phyloP scores from a whole-genome alignment of 176 grass and related monocot genomes.

The Metroxylon sagu region DNA sequence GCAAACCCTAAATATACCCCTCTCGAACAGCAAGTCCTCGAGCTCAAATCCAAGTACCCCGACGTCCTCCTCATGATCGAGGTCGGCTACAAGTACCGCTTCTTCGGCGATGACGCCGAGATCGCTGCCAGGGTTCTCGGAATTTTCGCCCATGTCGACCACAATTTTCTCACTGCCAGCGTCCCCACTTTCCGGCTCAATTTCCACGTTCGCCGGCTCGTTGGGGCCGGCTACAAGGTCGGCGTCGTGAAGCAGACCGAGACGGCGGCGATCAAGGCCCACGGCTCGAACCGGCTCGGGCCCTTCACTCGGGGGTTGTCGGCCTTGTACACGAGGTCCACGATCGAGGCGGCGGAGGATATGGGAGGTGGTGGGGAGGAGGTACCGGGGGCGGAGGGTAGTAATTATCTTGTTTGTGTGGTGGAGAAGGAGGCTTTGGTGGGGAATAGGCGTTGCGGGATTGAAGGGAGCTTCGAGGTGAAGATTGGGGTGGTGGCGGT shows the following conservation, averaged over 20 bases:
- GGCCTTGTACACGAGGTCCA: constrained; percentile 77
- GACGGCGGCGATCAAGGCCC: constrained; percentile 81
- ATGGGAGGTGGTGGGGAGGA: constrained; percentile 30
- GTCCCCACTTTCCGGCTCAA: constrained; percentile 71
- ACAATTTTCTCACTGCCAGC: constrained; percentile 72
- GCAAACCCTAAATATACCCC: constrained; percentile 48
- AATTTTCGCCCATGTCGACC: constrained; percentile 75
- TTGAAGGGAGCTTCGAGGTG: constrained; percentile 32
- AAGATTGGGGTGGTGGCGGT: constrained; percentile 51
- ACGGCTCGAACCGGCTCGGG: constrained; percentile 34
- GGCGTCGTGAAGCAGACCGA: constrained; percentile 95
- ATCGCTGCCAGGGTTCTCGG: constrained; percentile 67
- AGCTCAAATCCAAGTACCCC: constrained; percentile 62
- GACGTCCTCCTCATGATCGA: constrained; percentile 81
- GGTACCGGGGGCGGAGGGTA: constrained; percentile 14
- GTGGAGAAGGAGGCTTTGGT: constrained; percentile 59
- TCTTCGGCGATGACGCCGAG: constrained; percentile 81
- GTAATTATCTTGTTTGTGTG: constrained; percentile 68
- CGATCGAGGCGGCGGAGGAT: constrained; percentile 79
- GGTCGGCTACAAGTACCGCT: constrained; percentile 83
- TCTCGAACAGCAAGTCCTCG: constrained; percentile 69
- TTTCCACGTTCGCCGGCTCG: constrained; percentile 84
- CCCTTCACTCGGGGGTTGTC: constrained; percentile 55
- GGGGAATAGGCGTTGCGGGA: constrained; percentile 7
- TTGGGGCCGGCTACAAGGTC: constrained; percentile 60